These are phyloP conservation scores for Trichoderma asperellum DNA, from an alignment of 2,329 filamentous ascomycete species.

Conservation along the genomic window DNA sequence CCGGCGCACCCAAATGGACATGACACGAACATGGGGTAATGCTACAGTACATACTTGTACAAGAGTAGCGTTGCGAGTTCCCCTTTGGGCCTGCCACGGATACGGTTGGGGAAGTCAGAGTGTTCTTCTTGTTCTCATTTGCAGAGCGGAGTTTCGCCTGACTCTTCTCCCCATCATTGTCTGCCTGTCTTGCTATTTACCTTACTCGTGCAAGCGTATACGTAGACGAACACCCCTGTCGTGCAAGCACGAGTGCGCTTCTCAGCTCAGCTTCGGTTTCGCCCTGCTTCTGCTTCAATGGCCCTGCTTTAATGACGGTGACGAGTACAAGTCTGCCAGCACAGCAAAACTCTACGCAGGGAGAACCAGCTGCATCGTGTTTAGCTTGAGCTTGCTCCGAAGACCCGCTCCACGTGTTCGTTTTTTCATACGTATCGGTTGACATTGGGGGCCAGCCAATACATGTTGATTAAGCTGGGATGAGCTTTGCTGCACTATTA, in stretches of 20 bases:
- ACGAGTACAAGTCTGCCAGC: neutral
- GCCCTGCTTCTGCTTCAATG: neutral
- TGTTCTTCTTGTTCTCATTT: neutral
- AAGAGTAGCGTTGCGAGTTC: no score
- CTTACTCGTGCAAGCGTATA: neutral
- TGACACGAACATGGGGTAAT: neutral
- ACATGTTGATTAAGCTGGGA: neutral
- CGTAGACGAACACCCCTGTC: neutral
- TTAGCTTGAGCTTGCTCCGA: neutral
- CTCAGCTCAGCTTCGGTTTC: neutral
- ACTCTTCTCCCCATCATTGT: neutral
- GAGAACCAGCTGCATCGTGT: neutral
- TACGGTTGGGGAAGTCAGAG: neutral
- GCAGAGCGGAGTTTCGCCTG: neutral
- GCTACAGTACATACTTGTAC: neutral
- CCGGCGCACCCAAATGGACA: neutral
- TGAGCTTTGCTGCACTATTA: neutral
- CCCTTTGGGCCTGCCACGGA: neutral
- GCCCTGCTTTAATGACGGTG: neutral
- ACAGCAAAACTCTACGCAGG: neutral
- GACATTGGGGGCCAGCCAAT: neutral
- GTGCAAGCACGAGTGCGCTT: neutral
- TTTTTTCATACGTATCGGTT: neutral
- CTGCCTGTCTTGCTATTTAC: neutral
- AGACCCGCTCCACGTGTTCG: constrained; percentile 1